Evolutionary conservation across 2,329 filamentous ascomycete genomes (phyloP).

Genomic region (Botrytis hyacinthi): DNA sequence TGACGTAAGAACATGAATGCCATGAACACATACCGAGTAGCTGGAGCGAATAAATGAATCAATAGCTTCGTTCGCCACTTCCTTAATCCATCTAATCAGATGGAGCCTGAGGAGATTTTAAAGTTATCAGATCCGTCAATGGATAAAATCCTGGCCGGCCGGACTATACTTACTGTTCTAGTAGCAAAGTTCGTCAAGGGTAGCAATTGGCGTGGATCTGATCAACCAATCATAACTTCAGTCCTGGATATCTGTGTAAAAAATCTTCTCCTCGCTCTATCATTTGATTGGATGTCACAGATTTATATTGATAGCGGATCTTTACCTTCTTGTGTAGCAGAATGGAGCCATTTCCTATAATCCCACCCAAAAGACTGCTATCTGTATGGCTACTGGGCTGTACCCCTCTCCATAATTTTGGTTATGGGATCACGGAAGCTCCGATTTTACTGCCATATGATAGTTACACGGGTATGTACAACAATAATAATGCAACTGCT

Average conservation of each 20-base stretch:
- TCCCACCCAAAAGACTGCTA: background rate
- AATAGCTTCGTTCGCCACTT: background rate
- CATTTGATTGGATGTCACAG: background rate
- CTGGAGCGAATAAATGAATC: background rate
- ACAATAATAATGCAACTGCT: slow-evolving; percentile 1
- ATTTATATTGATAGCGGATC: background rate
- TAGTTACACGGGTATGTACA: background rate
- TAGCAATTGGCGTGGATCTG: background rate
- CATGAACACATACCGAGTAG: background rate
- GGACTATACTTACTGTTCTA: background rate
- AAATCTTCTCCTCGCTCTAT: background rate
- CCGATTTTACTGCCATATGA: background rate
- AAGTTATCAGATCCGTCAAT: slow-evolving; percentile 18
- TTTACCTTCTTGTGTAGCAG: background rate
- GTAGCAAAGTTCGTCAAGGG: background rate
- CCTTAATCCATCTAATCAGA: slow-evolving; percentile 8
- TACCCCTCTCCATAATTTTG: background rate
- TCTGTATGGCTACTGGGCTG: background rate
- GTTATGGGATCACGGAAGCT: background rate
- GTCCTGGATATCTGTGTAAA: background rate
- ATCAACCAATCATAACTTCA: background rate
- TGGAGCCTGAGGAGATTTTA: background rate
- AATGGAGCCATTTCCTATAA: background rate
- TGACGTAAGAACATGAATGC: background rate
- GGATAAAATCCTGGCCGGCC: background rate